Evolutionary conservation across 371 early-diverging fungal genomes (phyloP).

Genomic region (Thermomucor indicae-seudaticae): DNA sequence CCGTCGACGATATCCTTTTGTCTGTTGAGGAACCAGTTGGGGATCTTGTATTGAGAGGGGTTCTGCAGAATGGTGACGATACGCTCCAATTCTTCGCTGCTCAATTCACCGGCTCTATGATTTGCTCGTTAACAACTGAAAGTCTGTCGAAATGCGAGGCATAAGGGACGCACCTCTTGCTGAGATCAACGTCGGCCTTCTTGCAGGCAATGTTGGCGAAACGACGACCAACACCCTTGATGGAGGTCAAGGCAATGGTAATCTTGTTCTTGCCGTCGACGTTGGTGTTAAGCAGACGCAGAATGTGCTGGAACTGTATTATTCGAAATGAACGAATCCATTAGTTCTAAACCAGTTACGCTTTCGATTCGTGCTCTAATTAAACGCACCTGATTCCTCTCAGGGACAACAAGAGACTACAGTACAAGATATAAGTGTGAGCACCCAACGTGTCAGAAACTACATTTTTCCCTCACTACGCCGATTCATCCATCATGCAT

Average conservation of each 20-base stretch:
- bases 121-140: neutral
- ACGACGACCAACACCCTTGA: constrained; percentile 99
- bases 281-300: constrained; percentile 99
- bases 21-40: constrained; percentile 98
- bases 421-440: no score
- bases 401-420: constrained; percentile 89
- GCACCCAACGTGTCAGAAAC: no score
- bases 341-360: constrained; percentile 10
- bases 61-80: constrained; percentile 88
- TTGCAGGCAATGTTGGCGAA: constrained; percentile 97
- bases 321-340: no score
- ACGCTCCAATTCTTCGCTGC: constrained; percentile 89
- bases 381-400: constrained; percentile 55
- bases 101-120: constrained; percentile 95
- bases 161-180: constrained; percentile 78
- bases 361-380: neutral
- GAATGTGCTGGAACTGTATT: constrained; percentile 97
- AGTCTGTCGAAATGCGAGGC: neutral
- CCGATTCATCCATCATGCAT: neutral
- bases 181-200: constrained; percentile 96
- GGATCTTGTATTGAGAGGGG: constrained; percentile 95
- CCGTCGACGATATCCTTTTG: constrained; percentile 97
- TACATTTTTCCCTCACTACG: no score
- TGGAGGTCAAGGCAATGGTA: constrained; percentile 95
- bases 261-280: constrained; percentile 97